Base-by-base conservation (phyloP, 129 eudicot species). In the Flaveria linearis region DNA sequence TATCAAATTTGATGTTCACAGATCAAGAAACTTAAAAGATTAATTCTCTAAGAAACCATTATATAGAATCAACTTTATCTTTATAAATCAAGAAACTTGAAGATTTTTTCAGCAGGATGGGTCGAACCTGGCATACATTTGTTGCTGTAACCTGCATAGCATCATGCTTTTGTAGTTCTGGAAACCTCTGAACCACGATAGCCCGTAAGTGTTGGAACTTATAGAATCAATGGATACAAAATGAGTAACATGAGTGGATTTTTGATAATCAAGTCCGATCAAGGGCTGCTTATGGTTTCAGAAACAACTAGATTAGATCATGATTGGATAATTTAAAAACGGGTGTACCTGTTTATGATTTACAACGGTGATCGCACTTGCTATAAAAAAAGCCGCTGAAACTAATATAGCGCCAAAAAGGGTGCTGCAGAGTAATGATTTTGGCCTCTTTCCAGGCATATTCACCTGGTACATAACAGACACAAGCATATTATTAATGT, bases 51-150 rank as follows among this genome's bases (percentile, higher is more conserved):
- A 39, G n/a, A 7, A 15, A 13, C 62, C 10, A 1, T 58, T 12
- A 55, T 36, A 70, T 36, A 8, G 7, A 9, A 62, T 57, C 39
- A 70, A 47, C 30, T 17, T 9, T 56, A 56, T 60, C 16, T 11
- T 60, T 25, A 60, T 23, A 25, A 26, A 62, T 51, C 16, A 30
- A 71, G 62, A 73, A 73, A 72, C 65, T 42, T 47, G 76, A 18
- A 69, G 12, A 39, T 3, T 5, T 14, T 30, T 33, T 16, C n/a
- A 56, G 68, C 53, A 9, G n/a, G 50, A 73, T 14, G 61, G 15
- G 47, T 33, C 88, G 71, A 47, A 89, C 96, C 97, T 92, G 82
- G 61, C 96, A 92, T 51, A 68, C 52, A 13, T 78, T 76, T 50
- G 82, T 65, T 75, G 61, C 47, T 60, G 82, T 73, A 36, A 73